phyloP scores from a whole-genome alignment of 2,329 filamentous ascomycete species.

The Neonectria neomacrospora region DNA sequence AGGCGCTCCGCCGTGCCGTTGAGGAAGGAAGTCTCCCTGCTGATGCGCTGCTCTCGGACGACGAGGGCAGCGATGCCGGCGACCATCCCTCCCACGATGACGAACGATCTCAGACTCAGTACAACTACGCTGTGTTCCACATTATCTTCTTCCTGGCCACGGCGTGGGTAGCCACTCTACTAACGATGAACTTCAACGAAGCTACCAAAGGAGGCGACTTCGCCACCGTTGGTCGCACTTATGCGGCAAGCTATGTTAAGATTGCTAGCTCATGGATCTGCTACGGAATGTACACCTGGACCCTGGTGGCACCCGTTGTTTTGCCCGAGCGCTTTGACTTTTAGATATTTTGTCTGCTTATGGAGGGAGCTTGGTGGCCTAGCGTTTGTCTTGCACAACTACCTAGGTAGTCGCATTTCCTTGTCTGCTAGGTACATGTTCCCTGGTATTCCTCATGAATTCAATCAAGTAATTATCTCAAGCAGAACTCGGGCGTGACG shows the following conservation, averaged over 20 bases:
- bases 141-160: constrained; percentile 97
- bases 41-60: constrained; percentile 82
- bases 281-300: constrained; percentile 95
- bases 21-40: constrained; percentile 93
- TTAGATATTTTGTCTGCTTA: constrained; percentile 32
- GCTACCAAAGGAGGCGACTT: constrained; percentile 76
- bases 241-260: constrained; percentile 99
- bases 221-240: constrained; percentile 91
- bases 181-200: constrained; percentile 79
- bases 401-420: constrained; percentile 17
- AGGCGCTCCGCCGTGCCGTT: constrained; percentile 89
- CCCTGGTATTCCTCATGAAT: background rate
- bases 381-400: constrained; percentile 31
- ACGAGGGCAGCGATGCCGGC: constrained; percentile 73
- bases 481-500: background rate
- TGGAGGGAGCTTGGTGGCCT: constrained; percentile 30
- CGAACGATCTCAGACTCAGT: constrained; percentile 89
- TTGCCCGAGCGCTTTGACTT: constrained; percentile 87
- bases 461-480: background rate
- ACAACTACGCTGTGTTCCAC: constrained; percentile 96
- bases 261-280: constrained; percentile 98
- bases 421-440: constrained; percentile 17
- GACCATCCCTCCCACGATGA: constrained; percentile 80
- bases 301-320: constrained; percentile 84
- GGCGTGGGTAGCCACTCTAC: constrained; percentile 91